Percentiles rank a stretch among this genome's conserved stretches.
Evolutionary conservation across 345 rosid genomes (phyloP).

Genomic region (Pugionium cornutum): DNA sequence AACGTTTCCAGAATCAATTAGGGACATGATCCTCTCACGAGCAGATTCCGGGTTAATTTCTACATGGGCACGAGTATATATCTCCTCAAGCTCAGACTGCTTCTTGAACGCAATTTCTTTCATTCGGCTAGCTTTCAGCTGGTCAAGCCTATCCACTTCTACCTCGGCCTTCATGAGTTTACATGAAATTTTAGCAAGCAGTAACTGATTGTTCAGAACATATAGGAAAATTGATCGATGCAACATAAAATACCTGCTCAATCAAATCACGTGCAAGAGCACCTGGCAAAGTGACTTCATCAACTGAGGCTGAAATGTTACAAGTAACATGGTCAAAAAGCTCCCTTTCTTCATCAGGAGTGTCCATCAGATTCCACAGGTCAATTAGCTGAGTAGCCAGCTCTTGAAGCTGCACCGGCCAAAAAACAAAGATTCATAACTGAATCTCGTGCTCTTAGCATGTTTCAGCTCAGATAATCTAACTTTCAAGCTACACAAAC

Average conservation of each 20-base stretch:
- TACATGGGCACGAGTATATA: conserved; percentile 71
- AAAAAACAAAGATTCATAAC: background rate
- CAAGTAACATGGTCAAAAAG: conserved; percentile 86
- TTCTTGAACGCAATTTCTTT: conserved; percentile 94
- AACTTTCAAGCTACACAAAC: background rate
- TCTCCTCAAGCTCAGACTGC: conserved; percentile 96
- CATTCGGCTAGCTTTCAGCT: conserved; percentile 91
- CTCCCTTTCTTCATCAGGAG: conserved; percentile 80
- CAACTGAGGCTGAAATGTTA: conserved; percentile 81
- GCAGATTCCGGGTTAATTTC: conserved; percentile 83
- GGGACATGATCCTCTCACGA: conserved; percentile 79
- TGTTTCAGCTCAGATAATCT: conserved; percentile 4
- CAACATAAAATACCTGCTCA: conserved; percentile 65
- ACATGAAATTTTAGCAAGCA: conserved; percentile 21
- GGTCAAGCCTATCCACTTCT: conserved; percentile 96
- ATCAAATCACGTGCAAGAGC: conserved; percentile 90
- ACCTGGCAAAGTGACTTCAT: conserved; percentile 82
- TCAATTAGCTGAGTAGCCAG: conserved; percentile 80
- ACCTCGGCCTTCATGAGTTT: conserved; percentile 67
- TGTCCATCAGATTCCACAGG: conserved; percentile 98
- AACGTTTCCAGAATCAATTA: conserved; percentile 82
- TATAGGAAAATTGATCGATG: background rate
- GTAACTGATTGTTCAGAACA: conserved; percentile 26
- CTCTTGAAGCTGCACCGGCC: conserved; percentile 82
- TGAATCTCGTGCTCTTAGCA: background rate